Evolutionary conservation across 371 early-diverging fungal species (phyloP).

Genomic region (Rhizomucor miehei): DNA sequence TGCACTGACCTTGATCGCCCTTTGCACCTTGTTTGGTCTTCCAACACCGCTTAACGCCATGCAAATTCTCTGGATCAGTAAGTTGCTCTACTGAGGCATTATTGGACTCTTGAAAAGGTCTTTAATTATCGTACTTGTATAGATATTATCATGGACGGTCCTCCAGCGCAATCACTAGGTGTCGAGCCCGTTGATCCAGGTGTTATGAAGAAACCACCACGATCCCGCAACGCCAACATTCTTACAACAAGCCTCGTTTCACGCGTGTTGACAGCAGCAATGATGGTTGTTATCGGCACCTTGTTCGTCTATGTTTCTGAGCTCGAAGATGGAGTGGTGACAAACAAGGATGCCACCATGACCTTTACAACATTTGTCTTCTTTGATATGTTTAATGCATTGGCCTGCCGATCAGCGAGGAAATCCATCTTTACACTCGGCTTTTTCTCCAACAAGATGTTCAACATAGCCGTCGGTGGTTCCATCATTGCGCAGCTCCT

Average conservation of each 20-base stretch:
- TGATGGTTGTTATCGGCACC: conserved; percentile 85
- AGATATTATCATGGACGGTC: conserved; percentile 93
- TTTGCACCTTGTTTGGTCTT: conserved; percentile 82
- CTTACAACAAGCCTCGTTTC: conserved; percentile 69
- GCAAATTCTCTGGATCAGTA: conserved; percentile 97
- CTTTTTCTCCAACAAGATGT: conserved; percentile 83
- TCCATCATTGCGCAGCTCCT: conserved; percentile 84
- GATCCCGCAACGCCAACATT: conserved; percentile 71
- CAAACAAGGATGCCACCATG: conserved; percentile 89
- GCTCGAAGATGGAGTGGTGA: conserved; percentile 73
- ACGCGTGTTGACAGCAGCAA: conserved; percentile 79
- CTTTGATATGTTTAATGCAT: conserved; percentile 94
- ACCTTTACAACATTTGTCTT: conserved; percentile 96
- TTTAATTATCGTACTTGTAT: conserved; percentile 4
- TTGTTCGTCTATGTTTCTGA: conserved; percentile 78
- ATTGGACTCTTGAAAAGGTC: too few relatives aligned
- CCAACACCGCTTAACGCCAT: conserved; percentile 95
- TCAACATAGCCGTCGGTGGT: conserved; percentile 78
- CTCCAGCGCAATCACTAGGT: conserved; percentile 88
- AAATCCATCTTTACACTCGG: conserved; percentile 82
- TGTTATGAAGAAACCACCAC: conserved; percentile 82
- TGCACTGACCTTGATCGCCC: conserved; percentile 82
- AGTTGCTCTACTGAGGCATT: conserved; percentile 23
- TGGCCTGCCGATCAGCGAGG: conserved; percentile 85
- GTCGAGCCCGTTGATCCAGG: conserved; percentile 86